Conservation (phyloP, 352 stramenopile genomes). For the Globisporangium barbulae region DNA sequence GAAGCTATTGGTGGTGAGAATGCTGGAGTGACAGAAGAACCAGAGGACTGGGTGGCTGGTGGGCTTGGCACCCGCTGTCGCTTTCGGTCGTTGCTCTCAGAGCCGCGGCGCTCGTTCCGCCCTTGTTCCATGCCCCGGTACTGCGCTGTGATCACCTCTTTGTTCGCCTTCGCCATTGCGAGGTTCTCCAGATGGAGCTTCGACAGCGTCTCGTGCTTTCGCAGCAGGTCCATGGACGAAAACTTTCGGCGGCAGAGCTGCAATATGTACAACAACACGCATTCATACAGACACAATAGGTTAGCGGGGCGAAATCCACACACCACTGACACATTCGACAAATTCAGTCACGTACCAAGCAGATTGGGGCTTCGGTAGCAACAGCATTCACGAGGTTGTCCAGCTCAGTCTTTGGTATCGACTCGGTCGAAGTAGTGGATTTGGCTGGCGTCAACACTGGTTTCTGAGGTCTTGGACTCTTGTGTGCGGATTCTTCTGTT, state of each 20-base stretch:
- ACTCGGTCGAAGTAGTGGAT: neutral
- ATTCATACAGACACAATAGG: neutral
- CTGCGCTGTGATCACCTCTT: conserved; percentile 54
- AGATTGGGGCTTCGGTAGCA: conserved; percentile 65
- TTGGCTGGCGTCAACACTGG: neutral
- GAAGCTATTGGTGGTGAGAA: neutral
- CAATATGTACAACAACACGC: neutral
- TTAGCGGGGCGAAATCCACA: neutral
- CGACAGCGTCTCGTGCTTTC: conserved; percentile 77
- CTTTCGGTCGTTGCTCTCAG: conserved; percentile 16
- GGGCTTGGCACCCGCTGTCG: conserved; percentile 10
- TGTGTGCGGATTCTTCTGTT: conserved; percentile 4
- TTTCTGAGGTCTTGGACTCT: conserved; percentile 10
- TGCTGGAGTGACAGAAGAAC: neutral
- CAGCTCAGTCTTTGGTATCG: conserved; percentile 21
- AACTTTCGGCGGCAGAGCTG: conserved; percentile 84
- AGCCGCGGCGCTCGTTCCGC: conserved; percentile 10
- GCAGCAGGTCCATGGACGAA: conserved; percentile 60
- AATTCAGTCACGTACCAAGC: conserved; percentile 45
- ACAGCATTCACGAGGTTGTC: conserved; percentile 38
- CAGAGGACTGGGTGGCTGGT: neutral
- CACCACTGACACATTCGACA: neutral
- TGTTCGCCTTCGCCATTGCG: conserved; percentile 72
- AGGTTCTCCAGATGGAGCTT: conserved; percentile 76
- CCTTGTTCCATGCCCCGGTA: conserved; percentile 61